Base-by-base conservation (phyloP, 352 stramenopile species). In the Plasmopara viticola region DNA sequence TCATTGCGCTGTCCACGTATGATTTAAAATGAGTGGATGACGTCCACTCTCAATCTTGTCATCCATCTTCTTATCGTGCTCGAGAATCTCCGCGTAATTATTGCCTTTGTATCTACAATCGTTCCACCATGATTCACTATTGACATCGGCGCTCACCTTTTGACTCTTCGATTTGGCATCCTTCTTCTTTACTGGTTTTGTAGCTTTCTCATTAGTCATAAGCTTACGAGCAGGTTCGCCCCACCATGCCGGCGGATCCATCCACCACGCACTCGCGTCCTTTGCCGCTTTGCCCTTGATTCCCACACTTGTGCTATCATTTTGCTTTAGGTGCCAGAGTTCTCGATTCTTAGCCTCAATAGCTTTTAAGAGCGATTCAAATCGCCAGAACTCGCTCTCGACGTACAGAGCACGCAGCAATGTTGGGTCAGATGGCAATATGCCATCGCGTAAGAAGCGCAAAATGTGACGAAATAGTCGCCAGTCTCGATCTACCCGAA, bases 301-400 rank as follows among this genome's bases (percentile, higher is more conserved):
- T 39, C 6, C 43, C 45, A 29, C 13, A 50, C 44, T 63, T 34
- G 15, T 44, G 14, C 44, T 20, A 15, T 35, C 35, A 12, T 56
- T 53, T 41, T 74, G 62, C 25, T 74, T 73, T 38, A 66, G 50
- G 44, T 83, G 68, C 54, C 84, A 70, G 35, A 86, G 17, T 44
- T 82, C 66, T 62, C 80, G 67, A 53, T 89, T 90, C 55, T 76
- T 78, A 29, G 70, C 54, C 58, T 91, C 83, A 42, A 94, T 90
- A 2, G 78, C 80, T 29, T 78, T 78, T 37, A 80, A 74, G 7
- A 94, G 54, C 43, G 83, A 84, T 41, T 85, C 74, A 17, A 94
- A 72, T 46, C 81, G 86, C 80, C 78, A 94, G 62, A 89, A 94
- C 44, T 89, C 81, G 55, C 74, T 83, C 58, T 91, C 80, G 4